phyloP scores from a whole-genome alignment of 2,329 filamentous ascomycete species.

The Aspergillus chevalieri region DNA sequence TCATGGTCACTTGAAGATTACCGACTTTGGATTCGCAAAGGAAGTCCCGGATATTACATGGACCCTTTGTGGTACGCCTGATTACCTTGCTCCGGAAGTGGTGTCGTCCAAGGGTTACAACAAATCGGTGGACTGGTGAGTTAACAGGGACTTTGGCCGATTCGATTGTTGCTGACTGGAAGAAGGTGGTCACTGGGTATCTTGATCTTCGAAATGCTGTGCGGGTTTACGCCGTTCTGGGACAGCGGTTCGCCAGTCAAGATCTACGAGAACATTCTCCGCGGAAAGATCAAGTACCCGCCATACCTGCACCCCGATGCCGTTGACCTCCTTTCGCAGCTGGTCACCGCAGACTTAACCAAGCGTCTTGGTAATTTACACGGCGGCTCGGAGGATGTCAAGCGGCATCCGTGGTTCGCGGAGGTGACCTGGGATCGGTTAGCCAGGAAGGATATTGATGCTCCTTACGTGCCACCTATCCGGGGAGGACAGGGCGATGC shows the following conservation, averaged over 20 bases:
- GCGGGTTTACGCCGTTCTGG: conserved; percentile 98
- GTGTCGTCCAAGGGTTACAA: conserved; percentile 99
- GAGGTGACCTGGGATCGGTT: conserved; percentile 97
- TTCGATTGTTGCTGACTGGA: conserved; percentile 4
- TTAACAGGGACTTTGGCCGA: conserved; percentile 7
- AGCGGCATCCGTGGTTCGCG: conserved; percentile 91
- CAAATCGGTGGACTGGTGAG: conserved; percentile 97
- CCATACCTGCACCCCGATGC: conserved; percentile 92
- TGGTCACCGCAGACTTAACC: conserved; percentile 91
- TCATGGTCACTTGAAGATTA: conserved; percentile 93
- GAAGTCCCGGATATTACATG: conserved; percentile 98
- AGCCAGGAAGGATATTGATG: conserved; percentile 93
- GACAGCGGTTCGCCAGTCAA: conserved; percentile 96
- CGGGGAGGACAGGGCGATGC: conserved; percentile 90
- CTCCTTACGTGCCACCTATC: conserved; percentile 93
- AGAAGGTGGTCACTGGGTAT: conserved; percentile 95
- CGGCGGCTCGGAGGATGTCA: conserved; percentile 84
- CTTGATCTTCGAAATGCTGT: conserved; percentile 98
- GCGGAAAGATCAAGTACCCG: conserved; percentile 92
- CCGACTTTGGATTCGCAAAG: conserved; percentile 98
- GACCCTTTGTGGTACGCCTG: conserved; percentile 95
- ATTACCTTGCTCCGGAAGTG: conserved; percentile 95
- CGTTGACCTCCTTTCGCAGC: conserved; percentile 80
- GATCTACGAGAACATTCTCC: conserved; percentile 98
- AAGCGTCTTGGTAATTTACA: conserved; percentile 93